A percentile compares a stretch with the other conserved stretches of the same genome.
Conservation (phyloP, 768 basidiomycete species). For the Postia placenta region DNA sequence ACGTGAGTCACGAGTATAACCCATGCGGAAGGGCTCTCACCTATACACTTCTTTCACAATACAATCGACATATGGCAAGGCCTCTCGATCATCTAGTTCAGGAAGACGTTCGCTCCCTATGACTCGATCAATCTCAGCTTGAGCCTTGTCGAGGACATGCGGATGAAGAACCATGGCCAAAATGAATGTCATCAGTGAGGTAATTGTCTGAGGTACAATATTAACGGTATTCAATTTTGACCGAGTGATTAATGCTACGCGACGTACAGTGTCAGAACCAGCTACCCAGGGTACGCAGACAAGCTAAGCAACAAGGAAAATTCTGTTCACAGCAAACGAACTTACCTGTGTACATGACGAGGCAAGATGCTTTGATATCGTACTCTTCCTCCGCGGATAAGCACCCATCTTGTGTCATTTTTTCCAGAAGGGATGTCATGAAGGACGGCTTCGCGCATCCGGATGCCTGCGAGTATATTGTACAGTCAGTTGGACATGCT, state of each 20-base stretch:
- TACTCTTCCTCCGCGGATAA: background rate
- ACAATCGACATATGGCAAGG: conserved; percentile 16
- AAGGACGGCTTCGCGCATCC: background rate
- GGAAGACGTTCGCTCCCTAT: conserved; percentile 29
- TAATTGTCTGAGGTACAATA: conserved; percentile 27
- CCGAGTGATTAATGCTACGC: background rate
- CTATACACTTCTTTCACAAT: conserved; percentile 16
- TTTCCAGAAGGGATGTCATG: background rate
- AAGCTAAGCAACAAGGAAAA: background rate
- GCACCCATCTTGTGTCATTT: background rate
- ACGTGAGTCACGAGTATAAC: background rate
- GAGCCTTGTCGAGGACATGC: conserved; percentile 32
- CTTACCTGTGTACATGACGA: conserved; percentile 18
- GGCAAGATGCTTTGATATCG: conserved; percentile 13
- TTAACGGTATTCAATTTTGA: background rate
- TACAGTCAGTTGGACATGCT: too few species aligned
- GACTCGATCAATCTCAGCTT: conserved; percentile 35
- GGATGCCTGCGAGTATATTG: too few species aligned
- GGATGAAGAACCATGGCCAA: conserved; percentile 35
- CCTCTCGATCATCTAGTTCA: conserved; percentile 16
- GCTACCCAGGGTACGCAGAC: conserved; percentile 7
- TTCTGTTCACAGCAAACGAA: background rate
- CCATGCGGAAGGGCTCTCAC: conserved; percentile 2
- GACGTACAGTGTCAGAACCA: conserved; percentile 16
- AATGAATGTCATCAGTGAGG: conserved; percentile 33